Base-by-base conservation (phyloP, 306 rosid species). In the Cucurbita argyrosperma region DNA sequence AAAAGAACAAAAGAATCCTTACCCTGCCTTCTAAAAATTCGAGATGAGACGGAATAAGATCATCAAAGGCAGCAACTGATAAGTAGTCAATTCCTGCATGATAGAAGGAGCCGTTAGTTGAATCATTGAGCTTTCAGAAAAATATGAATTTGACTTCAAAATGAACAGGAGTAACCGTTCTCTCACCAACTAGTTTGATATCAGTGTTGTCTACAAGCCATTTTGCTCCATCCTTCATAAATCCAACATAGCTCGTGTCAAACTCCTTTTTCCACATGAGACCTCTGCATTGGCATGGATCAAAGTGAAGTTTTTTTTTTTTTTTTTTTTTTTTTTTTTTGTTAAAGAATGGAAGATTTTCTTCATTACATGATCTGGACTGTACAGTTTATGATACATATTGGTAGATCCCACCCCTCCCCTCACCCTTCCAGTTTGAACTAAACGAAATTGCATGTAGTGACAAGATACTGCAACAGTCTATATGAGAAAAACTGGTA, bases 151-250 rank as follows among this genome's bases (percentile, higher is more conserved):
- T 26, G 14, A 30, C 47, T 23, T 50, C 38, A 37, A 68, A 71
- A n/a, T 71, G 35, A 53, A 38, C 16, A 37, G 35, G 38, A 53
- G 30, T 51, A 19, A 76, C 64, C 38, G 10, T 51, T 71, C 52
- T 71, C 79, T 86, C 78, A 88, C 89, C 96, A 53, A 90, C 85
- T 61, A 90, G 94, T 82, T 90, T 88, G 77, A 90, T 80, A 76
- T 86, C 91, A 39, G 96, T 90, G 86, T 90, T 90, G 62, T 90
- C 90, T 74, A 83, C 89, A 19, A 90, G 83, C 96, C 96, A 90
- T 50, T 80, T 79, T 38, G 93, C 93, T 51, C 96, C 96, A 72
- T 90, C 93, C 79, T 23, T 79, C 30, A 74, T 83, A 76, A 90
- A 90, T 77, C 87, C 96, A 63, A 83, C 89, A 65, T 80, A 90